Conservation (phyloP, 2,329 filamentous ascomycete species). For the Aaosphaeria arxii region DNA sequence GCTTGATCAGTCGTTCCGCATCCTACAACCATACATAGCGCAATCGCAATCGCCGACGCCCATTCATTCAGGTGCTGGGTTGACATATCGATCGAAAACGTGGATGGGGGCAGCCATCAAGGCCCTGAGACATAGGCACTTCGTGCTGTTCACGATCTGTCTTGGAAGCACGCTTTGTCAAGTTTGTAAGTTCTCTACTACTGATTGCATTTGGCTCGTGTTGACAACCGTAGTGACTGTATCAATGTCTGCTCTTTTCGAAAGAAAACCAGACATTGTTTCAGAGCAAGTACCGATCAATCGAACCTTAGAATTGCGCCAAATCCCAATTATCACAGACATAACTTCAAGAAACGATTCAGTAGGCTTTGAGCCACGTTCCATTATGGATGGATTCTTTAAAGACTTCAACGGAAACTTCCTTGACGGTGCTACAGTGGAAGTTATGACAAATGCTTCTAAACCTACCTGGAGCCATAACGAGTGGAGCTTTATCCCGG, state of each 20-base stretch:
- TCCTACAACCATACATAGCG: conserved; percentile 17
- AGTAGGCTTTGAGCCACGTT: background rate
- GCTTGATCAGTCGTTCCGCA: conserved; percentile 14
- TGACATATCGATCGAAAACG: conserved; percentile 14
- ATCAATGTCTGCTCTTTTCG: conserved; percentile 19
- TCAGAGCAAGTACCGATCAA: background rate
- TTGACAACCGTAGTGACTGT: conserved; percentile 3
- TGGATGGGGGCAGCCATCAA: conserved; percentile 14
- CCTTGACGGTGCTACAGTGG: conserved; percentile 8
- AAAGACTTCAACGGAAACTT: background rate
- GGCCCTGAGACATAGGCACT: conserved; percentile 9
- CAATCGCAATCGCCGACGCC: conserved; percentile 11
- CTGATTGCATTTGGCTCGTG: background rate
- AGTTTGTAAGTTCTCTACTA: conserved; percentile 6
- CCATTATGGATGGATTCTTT: background rate
- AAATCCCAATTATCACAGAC: conserved; percentile 2
- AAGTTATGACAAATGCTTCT: conserved; percentile 8
- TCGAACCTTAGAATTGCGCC: conserved; percentile 7
- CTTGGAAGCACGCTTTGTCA: conserved; percentile 11
- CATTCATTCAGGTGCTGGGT: conserved; percentile 8
- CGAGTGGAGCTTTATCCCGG: background rate
- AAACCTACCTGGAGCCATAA: conserved; percentile 10
- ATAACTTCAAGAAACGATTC: background rate
- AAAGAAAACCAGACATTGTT: conserved; percentile 2
- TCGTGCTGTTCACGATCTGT: conserved; percentile 9